Base-by-base conservation (phyloP, 345 rosid genomes). In the Salix udensis region DNA sequence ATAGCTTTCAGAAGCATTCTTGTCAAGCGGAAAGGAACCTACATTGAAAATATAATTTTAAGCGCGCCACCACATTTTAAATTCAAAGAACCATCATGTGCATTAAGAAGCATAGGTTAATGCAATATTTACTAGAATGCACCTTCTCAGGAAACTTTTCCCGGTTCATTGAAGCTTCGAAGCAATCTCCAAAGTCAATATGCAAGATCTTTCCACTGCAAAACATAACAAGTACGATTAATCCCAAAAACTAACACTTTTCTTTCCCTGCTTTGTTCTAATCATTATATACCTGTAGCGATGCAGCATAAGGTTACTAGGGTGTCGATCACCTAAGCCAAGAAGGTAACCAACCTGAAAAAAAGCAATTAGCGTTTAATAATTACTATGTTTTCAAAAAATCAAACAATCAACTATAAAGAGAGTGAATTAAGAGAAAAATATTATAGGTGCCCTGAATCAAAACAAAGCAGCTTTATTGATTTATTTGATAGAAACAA, bases 1-100 rank as follows among this genome's bases (percentile, higher is more conserved):
- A 95, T 95, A 70, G 99, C 99, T 86, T 93, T 96, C 74, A 93
- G 97, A 79, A 96, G 98, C 99, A 96, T 96, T 88, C 99, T 91
- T 61, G 99, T 96, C 90, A 96, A 85, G 34, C 98, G 97, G 85
- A 96, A 96, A 39, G 99, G 99, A 42, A 96, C 98, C 98, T 96
- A 74, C 46, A 80, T 58, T 53, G 75, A 77, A 42, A 71, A 67
- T 74, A 68, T 71, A 31, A 75, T 74, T 21, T 52, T 44, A 71
- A 24, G 34, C 34, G 23, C n/a, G 1, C 68, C 21, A 26, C 18
- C 2, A 28, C 46, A 16, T 26, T 30, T 26, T 16, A 10, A 26
- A 30, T 18, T 34, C 55, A 26, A 26, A 16, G 28, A 36, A 44
- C 64, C 48, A n/a, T 23, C 46, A 42, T 23, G 37, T 19, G 71